Evolutionary conservation across 1,284 basidiomycete genomes (phyloP).

Genomic region (Meripilus lineatus): DNA sequence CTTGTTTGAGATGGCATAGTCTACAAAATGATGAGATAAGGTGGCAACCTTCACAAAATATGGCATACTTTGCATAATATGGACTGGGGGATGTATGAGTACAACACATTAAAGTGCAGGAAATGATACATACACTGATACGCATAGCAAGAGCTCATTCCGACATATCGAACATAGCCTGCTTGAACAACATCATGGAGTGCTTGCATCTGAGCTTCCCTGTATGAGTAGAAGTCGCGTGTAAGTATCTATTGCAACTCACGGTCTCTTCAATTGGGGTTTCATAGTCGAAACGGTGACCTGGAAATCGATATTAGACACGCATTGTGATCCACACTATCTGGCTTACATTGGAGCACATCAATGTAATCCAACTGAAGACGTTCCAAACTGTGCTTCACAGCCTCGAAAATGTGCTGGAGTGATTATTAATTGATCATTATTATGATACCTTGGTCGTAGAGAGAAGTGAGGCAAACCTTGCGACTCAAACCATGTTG

Average conservation of each 20-base stretch:
- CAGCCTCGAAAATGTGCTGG: slow-evolving; percentile 33
- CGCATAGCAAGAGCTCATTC: slow-evolving; percentile 36
- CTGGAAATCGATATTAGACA: slow-evolving; percentile 12
- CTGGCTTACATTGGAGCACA: slow-evolving; percentile 21
- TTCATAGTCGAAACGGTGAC: slow-evolving; percentile 25
- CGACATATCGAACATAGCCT: slow-evolving; percentile 32
- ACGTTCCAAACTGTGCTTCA: slow-evolving; percentile 24
- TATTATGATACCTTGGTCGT: no score
- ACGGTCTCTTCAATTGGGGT: slow-evolving; percentile 28
- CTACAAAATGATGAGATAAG: slow-evolving; percentile 4
- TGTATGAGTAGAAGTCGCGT: neutral
- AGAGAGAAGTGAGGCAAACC: slow-evolving; percentile 5
- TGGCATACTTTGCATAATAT: slow-evolving; percentile 33
- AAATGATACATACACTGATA: slow-evolving; percentile 29
- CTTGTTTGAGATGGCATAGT: slow-evolving; percentile 34
- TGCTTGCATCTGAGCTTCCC: slow-evolving; percentile 14
- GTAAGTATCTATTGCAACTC: slow-evolving; percentile 1
- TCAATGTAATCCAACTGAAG: slow-evolving; percentile 32
- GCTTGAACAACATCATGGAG: slow-evolving; percentile 16
- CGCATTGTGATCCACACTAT: slow-evolving; percentile 6
- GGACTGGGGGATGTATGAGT: slow-evolving; percentile 19
- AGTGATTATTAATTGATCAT: no score
- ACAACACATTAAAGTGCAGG: neutral
- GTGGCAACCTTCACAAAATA: no score
- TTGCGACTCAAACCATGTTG: slow-evolving; percentile 31